Percentiles rank a stretch among this genome's conserved stretches.
These are phyloP conservation scores for Daldinia sp. DNA, from an alignment of 2,329 filamentous ascomycete species.

Conservation along the genomic window DNA sequence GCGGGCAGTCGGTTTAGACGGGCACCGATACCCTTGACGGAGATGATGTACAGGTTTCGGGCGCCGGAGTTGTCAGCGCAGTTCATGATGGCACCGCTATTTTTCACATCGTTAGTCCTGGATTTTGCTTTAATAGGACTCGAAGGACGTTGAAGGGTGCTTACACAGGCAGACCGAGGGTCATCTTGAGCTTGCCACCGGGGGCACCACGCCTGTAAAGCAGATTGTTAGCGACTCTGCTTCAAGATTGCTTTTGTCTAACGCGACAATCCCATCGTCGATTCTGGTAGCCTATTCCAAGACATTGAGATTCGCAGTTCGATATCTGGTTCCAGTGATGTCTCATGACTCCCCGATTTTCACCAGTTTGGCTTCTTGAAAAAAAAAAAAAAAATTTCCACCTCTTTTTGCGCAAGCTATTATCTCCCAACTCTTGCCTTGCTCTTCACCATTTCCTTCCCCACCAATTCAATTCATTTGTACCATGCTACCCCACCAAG, in stretches of 20 bases:
- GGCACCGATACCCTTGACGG: conserved; percentile 98
- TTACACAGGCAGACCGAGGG: conserved; percentile 99
- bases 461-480: conserved; percentile 33
- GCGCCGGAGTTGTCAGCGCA: conserved; percentile 99
- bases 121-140: conserved; percentile 7
- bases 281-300: conserved; percentile 3
- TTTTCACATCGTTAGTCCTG: conserved; percentile 35
- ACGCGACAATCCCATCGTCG: conserved; percentile 2
- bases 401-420: conserved; percentile 6
- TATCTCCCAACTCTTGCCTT: background rate
- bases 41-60: conserved; percentile 99
- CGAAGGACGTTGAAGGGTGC: conserved; percentile 57
- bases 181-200: conserved; percentile 99
- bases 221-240: conserved; percentile 36
- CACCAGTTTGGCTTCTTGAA: background rate
- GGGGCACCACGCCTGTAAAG: conserved; percentile 81
- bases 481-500: conserved; percentile 28
- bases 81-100: conserved; percentile 98
- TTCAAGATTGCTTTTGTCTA: conserved; percentile 1
- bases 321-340: background rate
- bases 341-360: background rate
- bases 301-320: conserved; percentile 14
- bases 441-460: conserved; percentile 16
- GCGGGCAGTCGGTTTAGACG: conserved; percentile 97
- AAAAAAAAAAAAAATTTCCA: background rate